Conservation (phyloP, 108 stramenopile genomes). For the Cyclotella kingstonii region DNA sequence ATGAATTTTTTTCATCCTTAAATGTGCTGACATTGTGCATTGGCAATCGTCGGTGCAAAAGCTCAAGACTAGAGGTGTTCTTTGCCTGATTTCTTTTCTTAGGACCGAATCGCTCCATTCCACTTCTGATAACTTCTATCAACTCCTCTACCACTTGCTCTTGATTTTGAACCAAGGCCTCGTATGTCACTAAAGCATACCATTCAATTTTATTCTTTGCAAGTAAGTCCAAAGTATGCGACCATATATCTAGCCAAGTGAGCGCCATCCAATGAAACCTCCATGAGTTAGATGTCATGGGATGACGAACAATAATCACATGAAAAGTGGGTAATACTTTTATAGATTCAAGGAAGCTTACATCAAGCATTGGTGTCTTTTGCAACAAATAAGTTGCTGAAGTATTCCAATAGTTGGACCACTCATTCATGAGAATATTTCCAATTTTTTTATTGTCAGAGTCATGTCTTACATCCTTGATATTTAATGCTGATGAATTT, state of each 20-base stretch:
- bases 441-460: slow-evolving; percentile 10
- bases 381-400: slow-evolving; percentile 23
- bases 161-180: slow-evolving; percentile 21
- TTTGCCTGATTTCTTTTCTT: too few relatives aligned
- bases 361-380: slow-evolving; percentile 30
- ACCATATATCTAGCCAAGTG: slow-evolving; percentile 13
- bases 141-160: slow-evolving; percentile 27
- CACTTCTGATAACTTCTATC: slow-evolving; percentile 24
- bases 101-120: slow-evolving; percentile 12
- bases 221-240: slow-evolving; percentile 19
- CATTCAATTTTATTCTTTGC: slow-evolving; percentile 18
- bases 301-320: slow-evolving; percentile 27
- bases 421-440: slow-evolving; percentile 13
- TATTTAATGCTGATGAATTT: background rate
- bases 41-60: background rate
- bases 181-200: slow-evolving; percentile 32
- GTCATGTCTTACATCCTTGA: background rate
- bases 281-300: slow-evolving; percentile 27
- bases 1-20: background rate
- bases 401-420: slow-evolving; percentile 20
- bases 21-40: background rate
- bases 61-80: too few relatives aligned
- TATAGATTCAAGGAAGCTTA: slow-evolving; percentile 16
- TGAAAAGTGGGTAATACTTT: slow-evolving; percentile 25
- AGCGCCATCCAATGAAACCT: background rate